phyloP scores from a whole-genome alignment of 768 basidiomycete species.

The Leccinum uliginosum region DNA sequence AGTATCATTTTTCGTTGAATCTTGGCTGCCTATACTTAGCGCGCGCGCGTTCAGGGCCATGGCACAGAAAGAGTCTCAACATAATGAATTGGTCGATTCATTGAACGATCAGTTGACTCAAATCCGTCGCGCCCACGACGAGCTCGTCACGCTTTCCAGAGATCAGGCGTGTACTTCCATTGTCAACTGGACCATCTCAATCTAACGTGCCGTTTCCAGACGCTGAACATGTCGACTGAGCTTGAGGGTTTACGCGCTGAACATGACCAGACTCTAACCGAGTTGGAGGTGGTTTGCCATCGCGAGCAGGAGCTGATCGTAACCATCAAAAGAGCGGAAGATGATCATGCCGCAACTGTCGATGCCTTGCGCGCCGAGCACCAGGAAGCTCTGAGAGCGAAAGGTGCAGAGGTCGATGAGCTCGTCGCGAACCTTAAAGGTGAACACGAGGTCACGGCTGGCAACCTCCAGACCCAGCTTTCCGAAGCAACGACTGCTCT shows the following conservation, averaged over 20 bases:
- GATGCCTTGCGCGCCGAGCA: conserved; percentile 45
- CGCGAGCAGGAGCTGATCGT: conserved; percentile 54
- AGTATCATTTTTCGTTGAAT: conserved; percentile 27
- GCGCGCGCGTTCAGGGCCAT: conserved; percentile 61
- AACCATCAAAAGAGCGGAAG: conserved; percentile 46
- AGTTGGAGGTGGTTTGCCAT: conserved; percentile 51
- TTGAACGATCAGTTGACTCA: conserved; percentile 64
- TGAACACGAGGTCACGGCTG: conserved; percentile 42
- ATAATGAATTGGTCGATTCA: conserved; percentile 73
- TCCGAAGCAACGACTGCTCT: conserved; percentile 39
- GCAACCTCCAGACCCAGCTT: conserved; percentile 41
- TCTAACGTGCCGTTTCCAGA: conserved; percentile 35
- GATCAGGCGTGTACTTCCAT: conserved; percentile 61
- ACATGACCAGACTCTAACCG: conserved; percentile 48
- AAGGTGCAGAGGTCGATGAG: conserved; percentile 38
- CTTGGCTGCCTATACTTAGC: conserved; percentile 6
- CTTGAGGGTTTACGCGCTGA: conserved; percentile 68
- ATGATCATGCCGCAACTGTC: conserved; percentile 46
- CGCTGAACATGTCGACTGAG: conserved; percentile 84
- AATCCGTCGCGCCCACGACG: conserved; percentile 77
- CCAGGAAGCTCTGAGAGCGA: conserved; percentile 38
- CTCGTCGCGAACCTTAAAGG: conserved; percentile 44
- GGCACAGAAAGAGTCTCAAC: conserved; percentile 94
- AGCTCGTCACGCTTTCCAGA: conserved; percentile 71
- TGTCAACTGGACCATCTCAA: not conserved